Conservation (phyloP, 2,329 filamentous ascomycete genomes). For the Pseudogymnoascus destructans region DNA sequence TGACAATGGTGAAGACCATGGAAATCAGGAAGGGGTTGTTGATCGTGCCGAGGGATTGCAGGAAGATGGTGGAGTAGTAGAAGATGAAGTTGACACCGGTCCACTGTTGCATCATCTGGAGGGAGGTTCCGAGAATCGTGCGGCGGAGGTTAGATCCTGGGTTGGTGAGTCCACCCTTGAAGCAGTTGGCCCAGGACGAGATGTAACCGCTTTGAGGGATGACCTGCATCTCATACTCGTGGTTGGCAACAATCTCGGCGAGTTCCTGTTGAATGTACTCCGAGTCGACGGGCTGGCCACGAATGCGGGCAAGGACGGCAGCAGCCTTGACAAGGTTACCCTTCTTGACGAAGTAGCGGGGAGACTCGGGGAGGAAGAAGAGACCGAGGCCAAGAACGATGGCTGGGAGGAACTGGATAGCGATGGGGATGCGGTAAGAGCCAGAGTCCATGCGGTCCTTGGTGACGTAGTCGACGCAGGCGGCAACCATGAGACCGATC, state of each 20-base stretch:
- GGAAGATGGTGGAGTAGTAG: conserved; percentile 76
- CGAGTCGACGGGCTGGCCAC: conserved; percentile 60
- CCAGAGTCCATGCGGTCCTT: conserved; percentile 47
- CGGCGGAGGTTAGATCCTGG: conserved; percentile 56
- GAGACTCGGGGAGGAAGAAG: conserved; percentile 68
- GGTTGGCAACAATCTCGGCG: conserved; percentile 76
- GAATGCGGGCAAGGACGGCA: conserved; percentile 49
- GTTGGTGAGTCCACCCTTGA: conserved; percentile 48
- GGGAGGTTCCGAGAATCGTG: conserved; percentile 56
- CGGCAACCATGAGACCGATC: conserved; percentile 62
- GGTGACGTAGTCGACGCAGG: conserved; percentile 61
- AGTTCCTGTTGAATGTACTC: conserved; percentile 68
- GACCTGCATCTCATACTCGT: conserved; percentile 66
- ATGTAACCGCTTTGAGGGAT: conserved; percentile 50
- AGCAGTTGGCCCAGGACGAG: conserved; percentile 41
- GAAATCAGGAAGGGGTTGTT: conserved; percentile 69
- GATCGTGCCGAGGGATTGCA: conserved; percentile 64
- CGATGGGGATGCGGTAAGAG: conserved; percentile 71
- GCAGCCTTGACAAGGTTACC: conserved; percentile 54
- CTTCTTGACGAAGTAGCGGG: conserved; percentile 74
- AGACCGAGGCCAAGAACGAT: conserved; percentile 61
- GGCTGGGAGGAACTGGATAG: conserved; percentile 69
- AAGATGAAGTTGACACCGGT: conserved; percentile 84
- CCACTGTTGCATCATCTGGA: conserved; percentile 72
- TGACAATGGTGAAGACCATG: conserved; percentile 71